Percentiles rank a stretch among this genome's conserved stretches.
Conservation (phyloP, 2,329 filamentous ascomycete species). For the Trichocomaceae sp. region DNA sequence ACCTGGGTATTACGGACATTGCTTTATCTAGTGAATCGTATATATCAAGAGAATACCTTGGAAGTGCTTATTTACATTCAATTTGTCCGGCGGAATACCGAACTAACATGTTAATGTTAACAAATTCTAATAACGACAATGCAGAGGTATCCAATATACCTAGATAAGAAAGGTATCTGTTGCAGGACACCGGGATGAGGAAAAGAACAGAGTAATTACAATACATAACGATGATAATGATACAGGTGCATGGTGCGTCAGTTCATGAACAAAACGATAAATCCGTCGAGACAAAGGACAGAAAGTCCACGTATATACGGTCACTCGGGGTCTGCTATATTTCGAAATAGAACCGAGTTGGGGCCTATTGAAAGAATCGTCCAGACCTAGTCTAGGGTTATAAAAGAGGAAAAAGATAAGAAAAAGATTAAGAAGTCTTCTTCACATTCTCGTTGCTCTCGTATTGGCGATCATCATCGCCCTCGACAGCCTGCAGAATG, state of each 20-base stretch:
- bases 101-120: not conserved
- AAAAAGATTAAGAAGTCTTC: conserved; percentile 22
- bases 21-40: too few relatives aligned
- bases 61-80: not conserved
- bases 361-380: not conserved
- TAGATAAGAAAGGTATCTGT: not conserved
- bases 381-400: not conserved
- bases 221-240: not conserved
- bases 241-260: not conserved
- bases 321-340: not conserved
- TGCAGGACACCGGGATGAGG: not conserved
- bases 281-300: too few relatives aligned
- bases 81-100: not conserved
- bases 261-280: not conserved
- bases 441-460: conserved; percentile 26
- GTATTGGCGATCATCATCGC: conserved; percentile 44
- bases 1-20: too few relatives aligned
- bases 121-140: not conserved
- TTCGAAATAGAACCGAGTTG: not conserved
- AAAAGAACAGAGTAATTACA: not conserved
- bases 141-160: not conserved
- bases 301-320: not conserved
- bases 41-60: not conserved
- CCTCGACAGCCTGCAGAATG: conserved; percentile 68
- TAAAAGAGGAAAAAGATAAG: not conserved